phyloP scores from a whole-genome alignment of 106 monocot genomes.

The Vanilla planifolia region DNA sequence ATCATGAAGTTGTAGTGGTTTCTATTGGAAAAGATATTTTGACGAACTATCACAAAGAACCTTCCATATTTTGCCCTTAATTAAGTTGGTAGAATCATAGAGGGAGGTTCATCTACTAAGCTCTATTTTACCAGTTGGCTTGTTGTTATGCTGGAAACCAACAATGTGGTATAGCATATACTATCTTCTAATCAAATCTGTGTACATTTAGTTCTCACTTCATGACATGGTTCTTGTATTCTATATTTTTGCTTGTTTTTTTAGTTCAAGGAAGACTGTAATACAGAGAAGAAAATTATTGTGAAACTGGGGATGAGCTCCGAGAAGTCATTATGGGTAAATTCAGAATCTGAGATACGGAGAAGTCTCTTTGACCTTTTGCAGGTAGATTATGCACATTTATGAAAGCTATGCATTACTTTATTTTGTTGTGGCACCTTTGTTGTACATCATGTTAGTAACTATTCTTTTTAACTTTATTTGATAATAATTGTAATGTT shows the following conservation, averaged over 20 bases:
- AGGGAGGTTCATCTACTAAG: too few relatives aligned
- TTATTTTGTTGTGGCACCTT: background rate
- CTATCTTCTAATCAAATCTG: too few relatives aligned
- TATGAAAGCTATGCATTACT: background rate
- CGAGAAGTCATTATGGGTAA: slow-evolving; percentile 68
- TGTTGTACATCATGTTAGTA: background rate
- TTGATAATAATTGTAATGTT: background rate
- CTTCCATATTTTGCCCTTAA: too few relatives aligned
- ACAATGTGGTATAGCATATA: too few relatives aligned
- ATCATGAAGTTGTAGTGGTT: too few relatives aligned
- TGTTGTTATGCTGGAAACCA: too few relatives aligned
- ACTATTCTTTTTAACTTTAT: background rate
- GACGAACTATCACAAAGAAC: too few relatives aligned
- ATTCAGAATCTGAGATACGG: slow-evolving; percentile 48
- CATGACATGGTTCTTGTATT: background rate
- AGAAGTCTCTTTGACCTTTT: slow-evolving; percentile 75
- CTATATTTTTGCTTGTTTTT: slow-evolving; percentile 3
- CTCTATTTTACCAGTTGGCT: too few relatives aligned
- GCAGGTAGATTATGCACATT: slow-evolving; percentile 30
- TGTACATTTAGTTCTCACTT: too few relatives aligned
- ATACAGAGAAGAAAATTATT: slow-evolving; percentile 90
- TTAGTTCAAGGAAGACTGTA: slow-evolving; percentile 90
- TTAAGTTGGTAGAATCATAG: too few relatives aligned
- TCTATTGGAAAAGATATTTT: too few relatives aligned
- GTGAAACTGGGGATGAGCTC: slow-evolving; percentile 41